These are phyloP conservation scores for Torulaspora delbrueckii DNA, from an alignment of 805 yeast species.

Conservation along the genomic window DNA sequence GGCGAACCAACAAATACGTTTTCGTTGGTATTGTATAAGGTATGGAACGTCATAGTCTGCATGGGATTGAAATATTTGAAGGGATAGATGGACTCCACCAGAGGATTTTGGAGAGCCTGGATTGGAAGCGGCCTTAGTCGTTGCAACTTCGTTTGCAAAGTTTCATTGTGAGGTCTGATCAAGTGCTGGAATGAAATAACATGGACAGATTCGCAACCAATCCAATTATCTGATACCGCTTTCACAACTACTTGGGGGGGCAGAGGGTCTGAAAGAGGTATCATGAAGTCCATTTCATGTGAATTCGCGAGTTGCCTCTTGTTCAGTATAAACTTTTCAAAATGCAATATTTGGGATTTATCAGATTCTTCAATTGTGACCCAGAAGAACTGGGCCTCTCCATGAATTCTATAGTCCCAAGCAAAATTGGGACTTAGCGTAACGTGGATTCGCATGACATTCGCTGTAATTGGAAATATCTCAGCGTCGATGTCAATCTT, in stretches of 20 bases:
- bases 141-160: conserved; percentile 74
- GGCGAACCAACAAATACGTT: conserved; percentile 95
- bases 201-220: conserved; percentile 73
- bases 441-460: conserved; percentile 78
- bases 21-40: conserved; percentile 71
- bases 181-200: conserved; percentile 86
- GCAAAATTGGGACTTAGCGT: conserved; percentile 66
- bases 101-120: conserved; percentile 65
- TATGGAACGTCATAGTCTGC: conserved; percentile 96
- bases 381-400: conserved; percentile 86
- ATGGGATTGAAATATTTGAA: conserved; percentile 93
- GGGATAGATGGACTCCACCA: conserved; percentile 64
- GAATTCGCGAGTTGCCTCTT: conserved; percentile 47
- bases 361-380: conserved; percentile 84
- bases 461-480: conserved; percentile 80
- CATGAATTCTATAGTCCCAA: conserved; percentile 83
- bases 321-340: conserved; percentile 70
- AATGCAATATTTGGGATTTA: conserved; percentile 66
- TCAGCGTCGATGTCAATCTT: conserved; percentile 68
- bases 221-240: conserved; percentile 80
- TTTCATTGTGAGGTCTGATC: conserved; percentile 82
- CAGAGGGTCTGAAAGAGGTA: conserved; percentile 82
- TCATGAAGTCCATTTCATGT: conserved; percentile 85
- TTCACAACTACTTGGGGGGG: conserved; percentile 84
- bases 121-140: conserved; percentile 82